Percentiles rank a stretch among this genome's conserved stretches.
Conservation (phyloP, 106 monocot genomes). For the Acorus gramineus region DNA sequence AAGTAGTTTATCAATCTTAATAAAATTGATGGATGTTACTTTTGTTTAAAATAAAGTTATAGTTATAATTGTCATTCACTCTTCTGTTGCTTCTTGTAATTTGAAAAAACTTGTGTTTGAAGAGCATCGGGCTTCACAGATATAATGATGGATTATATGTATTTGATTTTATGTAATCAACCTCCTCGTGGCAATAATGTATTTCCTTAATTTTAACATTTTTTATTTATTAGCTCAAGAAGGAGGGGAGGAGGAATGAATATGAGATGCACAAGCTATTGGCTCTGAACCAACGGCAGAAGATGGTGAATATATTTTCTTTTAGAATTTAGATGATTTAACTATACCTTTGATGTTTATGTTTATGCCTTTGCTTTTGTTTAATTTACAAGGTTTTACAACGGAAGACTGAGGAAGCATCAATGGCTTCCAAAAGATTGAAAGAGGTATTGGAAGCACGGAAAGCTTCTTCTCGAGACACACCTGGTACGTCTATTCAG, state of each 20-base stretch:
- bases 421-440: slow-evolving; percentile 72
- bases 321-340: not conserved
- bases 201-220: not conserved
- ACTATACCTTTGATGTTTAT: not conserved
- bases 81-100: too few species aligned
- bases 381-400: slow-evolving; percentile 62
- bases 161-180: too few species aligned
- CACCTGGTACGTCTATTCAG: slow-evolving; percentile 21
- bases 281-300: slow-evolving; percentile 91
- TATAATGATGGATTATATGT: too few species aligned
- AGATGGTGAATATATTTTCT: slow-evolving; percentile 48
- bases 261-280: slow-evolving; percentile 97
- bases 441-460: slow-evolving; percentile 81
- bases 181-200: too few species aligned
- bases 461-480: slow-evolving; percentile 59
- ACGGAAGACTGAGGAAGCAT: slow-evolving; percentile 93
- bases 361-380: slow-evolving; percentile 1
- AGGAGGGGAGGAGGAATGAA: slow-evolving; percentile 87
- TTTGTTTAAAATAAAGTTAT: too few species aligned
- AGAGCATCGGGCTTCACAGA: too few species aligned
- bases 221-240: slow-evolving; percentile 64
- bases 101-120: too few species aligned
- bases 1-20: too few species aligned
- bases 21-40: too few species aligned
- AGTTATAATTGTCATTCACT: too few species aligned